Evolutionary conservation across 176 grass and related monocot species (phyloP), one percentile per base, ranked within the genome.

Genomic region (Typha latifolia): DNA sequence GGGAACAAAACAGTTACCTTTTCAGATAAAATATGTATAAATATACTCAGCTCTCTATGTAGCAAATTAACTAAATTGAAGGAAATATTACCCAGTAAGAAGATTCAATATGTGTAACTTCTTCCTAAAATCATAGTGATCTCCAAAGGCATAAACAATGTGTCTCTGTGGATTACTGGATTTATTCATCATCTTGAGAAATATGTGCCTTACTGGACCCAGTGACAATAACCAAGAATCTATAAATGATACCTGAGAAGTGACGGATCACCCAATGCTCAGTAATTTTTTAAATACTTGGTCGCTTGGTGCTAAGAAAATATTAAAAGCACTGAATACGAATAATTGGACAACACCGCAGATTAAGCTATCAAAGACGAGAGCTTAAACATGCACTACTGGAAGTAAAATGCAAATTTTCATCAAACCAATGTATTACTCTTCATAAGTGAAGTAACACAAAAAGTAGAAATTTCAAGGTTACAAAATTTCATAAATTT

Each of bases 141-240:
- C 88, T 6, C 88, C 88, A 67, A 89, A 89, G 67, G 80, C 69
- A 27, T 84, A 96, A 12, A 82, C 68, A 23, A 68, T 74, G 7
- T 89, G 68, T 52, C 80, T 85, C 14, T 73, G 82, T 43, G 83
- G 83, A 67, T 74, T 67, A 52, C 62, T 73, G 15, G 85, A 97
- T 78, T 84, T 97, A 66, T 62, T 82, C 76, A 79, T 80, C 62
- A 75, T 27, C 85, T 86, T 89, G 57, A 92, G 75, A 63, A 91
- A 92, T 69, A 34, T 20, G 49, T 63, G 62, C 72, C 51, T 82
- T 73, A 89, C 26, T 15, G 70, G 82, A 70, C 72, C 51, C 43
- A 76, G 70, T 51, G 93, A 92, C 66, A 91, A 84, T 70, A 97
- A 11, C 88, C 93, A 84, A 51, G 88, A 89, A 70, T 97, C 93